These are phyloP conservation scores for Nakaseomyces nivariensis DNA, from an alignment of 1,139 yeast species.

Conservation along the genomic window DNA sequence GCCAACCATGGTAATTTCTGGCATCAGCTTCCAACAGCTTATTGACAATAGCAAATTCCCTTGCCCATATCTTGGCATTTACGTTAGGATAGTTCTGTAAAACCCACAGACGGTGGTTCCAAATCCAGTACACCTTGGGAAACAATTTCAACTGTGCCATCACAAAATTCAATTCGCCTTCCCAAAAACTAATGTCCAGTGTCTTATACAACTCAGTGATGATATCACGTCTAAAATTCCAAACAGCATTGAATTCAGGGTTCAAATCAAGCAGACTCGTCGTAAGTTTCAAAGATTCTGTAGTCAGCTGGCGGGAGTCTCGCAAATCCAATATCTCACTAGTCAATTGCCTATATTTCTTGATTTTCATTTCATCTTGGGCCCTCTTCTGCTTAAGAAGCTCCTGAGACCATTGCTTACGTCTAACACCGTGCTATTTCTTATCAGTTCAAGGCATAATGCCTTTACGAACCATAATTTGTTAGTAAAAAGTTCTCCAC, in stretches of 20 bases:
- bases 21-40: slow-evolving; percentile 62
- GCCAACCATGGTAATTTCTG: slow-evolving; percentile 94
- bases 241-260: slow-evolving; percentile 81
- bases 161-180: slow-evolving; percentile 52
- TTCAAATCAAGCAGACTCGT: slow-evolving; percentile 51
- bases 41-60: slow-evolving; percentile 59
- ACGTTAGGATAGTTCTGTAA: slow-evolving; percentile 45
- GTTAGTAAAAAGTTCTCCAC: too few relatives aligned
- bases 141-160: slow-evolving; percentile 48
- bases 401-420: slow-evolving; percentile 49
- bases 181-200: slow-evolving; percentile 34
- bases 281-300: slow-evolving; percentile 42
- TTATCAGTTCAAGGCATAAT: background rate
- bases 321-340: slow-evolving; percentile 36
- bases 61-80: slow-evolving; percentile 42
- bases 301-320: slow-evolving; percentile 29
- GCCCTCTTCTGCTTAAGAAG: slow-evolving; percentile 44
- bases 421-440: slow-evolving; percentile 58
- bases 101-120: slow-evolving; percentile 91
- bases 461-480: too few relatives aligned
- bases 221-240: slow-evolving; percentile 84
- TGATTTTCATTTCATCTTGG: slow-evolving; percentile 46
- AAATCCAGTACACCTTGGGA: slow-evolving; percentile 94
- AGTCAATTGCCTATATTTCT: slow-evolving; percentile 41
- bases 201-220: slow-evolving; percentile 29